Evolutionary conservation across 2,329 filamentous ascomycete species (phyloP), one percentile per base, ranked within the genome.

Genomic region (Phialocephala subalpina): DNA sequence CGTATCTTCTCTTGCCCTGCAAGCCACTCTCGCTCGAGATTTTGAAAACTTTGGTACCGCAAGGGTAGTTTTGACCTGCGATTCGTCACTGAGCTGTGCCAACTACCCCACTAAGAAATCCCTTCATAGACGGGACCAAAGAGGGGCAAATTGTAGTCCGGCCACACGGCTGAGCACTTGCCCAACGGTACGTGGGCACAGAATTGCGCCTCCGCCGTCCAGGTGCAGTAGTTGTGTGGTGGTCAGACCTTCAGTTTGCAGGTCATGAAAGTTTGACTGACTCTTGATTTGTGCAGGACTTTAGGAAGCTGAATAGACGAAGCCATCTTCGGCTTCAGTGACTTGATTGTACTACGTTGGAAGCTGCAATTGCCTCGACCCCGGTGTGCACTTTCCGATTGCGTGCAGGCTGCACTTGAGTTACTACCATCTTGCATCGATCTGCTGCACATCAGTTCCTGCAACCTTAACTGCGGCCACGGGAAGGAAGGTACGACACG

Each of bases 401-500:
- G 22, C 22, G 49, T 53, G 55, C 55, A 36, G 55, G 33, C 20
- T 22, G 35, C 55, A 38, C 20, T 38, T 38, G 55, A 22, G 9
- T 38, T 57, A 12, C 20, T 20, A 20, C 29, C 7, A 57, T 36
- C 55, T 57, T 36, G 29, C 55, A 20, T 25, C 55, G 33, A 38
- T 22, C 40, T 55, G 35, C 61, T 57, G 55, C 55, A 22, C 35
- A 49, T 49, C 53, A 53, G n/a, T 47, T 53, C 16, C 33, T 67
- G 56, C 49, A 63, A 60, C 65, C 62, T 58, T 63, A 61, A 60
- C 52, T 66, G 60, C 42, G 47, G 45, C 63, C 42, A 62, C 67
- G 69, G 66, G 62, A 69, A 63, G 64, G 61, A 67, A 69, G 69
- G 72, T 63, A 69, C 71, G 72, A 70, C 53, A 68, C 73, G 69